Conservation (phyloP, 345 rosid species). For the Laguncularia racemosa region DNA sequence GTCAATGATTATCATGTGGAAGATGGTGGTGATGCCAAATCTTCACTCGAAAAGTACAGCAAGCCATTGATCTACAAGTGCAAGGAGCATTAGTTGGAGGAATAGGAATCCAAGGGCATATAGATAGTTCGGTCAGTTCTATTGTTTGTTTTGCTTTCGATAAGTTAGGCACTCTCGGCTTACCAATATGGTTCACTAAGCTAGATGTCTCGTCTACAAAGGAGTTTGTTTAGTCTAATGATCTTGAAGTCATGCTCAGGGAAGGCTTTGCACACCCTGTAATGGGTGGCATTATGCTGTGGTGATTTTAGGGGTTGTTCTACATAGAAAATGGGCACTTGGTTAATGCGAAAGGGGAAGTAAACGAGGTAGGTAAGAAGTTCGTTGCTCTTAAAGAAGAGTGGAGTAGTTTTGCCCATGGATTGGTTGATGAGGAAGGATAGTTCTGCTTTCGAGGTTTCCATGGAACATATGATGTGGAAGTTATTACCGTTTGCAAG, state of each 20-base stretch:
- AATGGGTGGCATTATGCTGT: slow-evolving; percentile 87
- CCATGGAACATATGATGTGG: slow-evolving; percentile 62
- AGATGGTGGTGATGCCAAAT: slow-evolving; percentile 72
- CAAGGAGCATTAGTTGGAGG: slow-evolving; percentile 88
- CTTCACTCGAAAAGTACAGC: slow-evolving; percentile 74
- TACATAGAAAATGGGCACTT: slow-evolving; percentile 63
- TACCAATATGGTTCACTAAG: slow-evolving; percentile 93
- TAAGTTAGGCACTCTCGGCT: slow-evolving; percentile 66
- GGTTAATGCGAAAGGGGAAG: slow-evolving; percentile 88
- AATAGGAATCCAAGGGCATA: slow-evolving; percentile 90
- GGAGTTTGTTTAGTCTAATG: slow-evolving; percentile 80
- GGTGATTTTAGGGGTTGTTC: slow-evolving; percentile 98
- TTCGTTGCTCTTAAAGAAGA: slow-evolving; percentile 61
- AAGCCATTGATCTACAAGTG: slow-evolving; percentile 55
- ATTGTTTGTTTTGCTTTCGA: slow-evolving; percentile 64
- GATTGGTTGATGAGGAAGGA: slow-evolving; percentile 45
- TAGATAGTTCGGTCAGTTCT: slow-evolving; percentile 72
- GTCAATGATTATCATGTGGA: slow-evolving; percentile 92
- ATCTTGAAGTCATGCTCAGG: slow-evolving; percentile 87
- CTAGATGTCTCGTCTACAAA: slow-evolving; percentile 79
- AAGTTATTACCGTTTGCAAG: slow-evolving; percentile 31
- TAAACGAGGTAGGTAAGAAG: slow-evolving; percentile 75
- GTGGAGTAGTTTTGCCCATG: slow-evolving; percentile 55
- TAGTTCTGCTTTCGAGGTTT: slow-evolving; percentile 68
- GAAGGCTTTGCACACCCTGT: slow-evolving; percentile 93